A percentile compares a stretch with the other conserved stretches of the same genome.
These are phyloP conservation scores for Xylariales sp. DNA, from an alignment of 2,329 filamentous ascomycete genomes.

Conservation along the genomic window DNA sequence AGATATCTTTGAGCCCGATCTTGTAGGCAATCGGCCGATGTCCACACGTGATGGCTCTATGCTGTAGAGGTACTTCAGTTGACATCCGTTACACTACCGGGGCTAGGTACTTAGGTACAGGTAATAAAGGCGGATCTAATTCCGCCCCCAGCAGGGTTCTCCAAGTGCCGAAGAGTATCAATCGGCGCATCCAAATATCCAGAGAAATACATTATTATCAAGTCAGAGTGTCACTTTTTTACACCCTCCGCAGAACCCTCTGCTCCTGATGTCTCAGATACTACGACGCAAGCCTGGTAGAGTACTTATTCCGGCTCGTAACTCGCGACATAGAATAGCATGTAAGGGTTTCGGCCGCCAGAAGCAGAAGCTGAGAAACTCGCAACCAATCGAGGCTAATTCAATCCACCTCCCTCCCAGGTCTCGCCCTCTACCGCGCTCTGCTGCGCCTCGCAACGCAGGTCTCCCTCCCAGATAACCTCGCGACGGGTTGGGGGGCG, in stretches of 20 bases:
- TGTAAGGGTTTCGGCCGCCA: constrained; percentile 50
- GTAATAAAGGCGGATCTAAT: constrained; percentile 34
- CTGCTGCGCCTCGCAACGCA: constrained; percentile 69
- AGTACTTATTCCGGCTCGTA: constrained; percentile 60
- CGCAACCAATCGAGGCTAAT: neutral
- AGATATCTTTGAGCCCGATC: neutral
- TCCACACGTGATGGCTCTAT: neutral
- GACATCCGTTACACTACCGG: neutral
- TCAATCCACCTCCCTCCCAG: constrained; percentile 51
- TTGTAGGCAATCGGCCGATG: neutral
- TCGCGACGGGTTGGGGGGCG: constrained; percentile 48
- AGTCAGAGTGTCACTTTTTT: neutral
- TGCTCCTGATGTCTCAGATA: constrained; percentile 24
- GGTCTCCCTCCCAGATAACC: constrained; percentile 64
- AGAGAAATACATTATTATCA: too few species aligned
- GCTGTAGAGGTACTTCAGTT: neutral
- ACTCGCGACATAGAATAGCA: constrained; percentile 65
- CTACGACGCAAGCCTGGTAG: constrained; percentile 28
- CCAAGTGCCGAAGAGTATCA: neutral
- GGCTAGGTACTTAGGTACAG: constrained; percentile 5
- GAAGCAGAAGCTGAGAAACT: neutral
- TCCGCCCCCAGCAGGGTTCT: constrained; percentile 33
- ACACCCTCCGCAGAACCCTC: neutral
- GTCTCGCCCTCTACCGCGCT: constrained; percentile 77
- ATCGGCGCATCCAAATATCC: too few species aligned